phyloP scores from a whole-genome alignment of 2,329 filamentous ascomycete genomes.

The Alternaria brassicae region DNA sequence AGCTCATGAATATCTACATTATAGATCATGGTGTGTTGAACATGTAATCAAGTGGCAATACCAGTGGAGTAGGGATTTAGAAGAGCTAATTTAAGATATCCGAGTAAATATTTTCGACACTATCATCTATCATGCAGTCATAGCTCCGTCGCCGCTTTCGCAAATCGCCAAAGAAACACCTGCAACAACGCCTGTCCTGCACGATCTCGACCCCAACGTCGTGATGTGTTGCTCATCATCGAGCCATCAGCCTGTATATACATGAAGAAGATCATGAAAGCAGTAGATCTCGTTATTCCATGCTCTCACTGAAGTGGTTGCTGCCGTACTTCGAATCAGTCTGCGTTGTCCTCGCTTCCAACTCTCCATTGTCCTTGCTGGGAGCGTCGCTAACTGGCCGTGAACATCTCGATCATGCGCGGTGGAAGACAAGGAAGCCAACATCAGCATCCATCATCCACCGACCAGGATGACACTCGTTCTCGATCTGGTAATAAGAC shows the following conservation, averaged over 20 bases:
- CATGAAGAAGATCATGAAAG: neutral
- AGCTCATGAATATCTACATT: neutral
- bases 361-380: neutral
- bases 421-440: conserved; percentile 46
- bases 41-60: neutral
- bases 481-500: conserved; percentile 49
- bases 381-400: neutral
- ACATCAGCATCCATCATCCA: conserved; percentile 47
- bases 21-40: neutral
- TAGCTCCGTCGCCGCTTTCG: neutral
- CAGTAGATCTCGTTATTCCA: neutral
- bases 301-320: neutral
- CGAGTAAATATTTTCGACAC: neutral
- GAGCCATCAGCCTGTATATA: neutral
- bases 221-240: neutral
- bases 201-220: neutral
- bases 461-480: conserved; percentile 46
- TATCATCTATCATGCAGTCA: neutral
- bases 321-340: neutral
- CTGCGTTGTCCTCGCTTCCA: neutral
- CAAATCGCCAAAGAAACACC: neutral
- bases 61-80: neutral
- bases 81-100: neutral
- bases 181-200: neutral
- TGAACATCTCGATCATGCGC: conserved; percentile 21